Conservation (phyloP, 768 basidiomycete genomes). For the Guyanaporus albipodus region DNA sequence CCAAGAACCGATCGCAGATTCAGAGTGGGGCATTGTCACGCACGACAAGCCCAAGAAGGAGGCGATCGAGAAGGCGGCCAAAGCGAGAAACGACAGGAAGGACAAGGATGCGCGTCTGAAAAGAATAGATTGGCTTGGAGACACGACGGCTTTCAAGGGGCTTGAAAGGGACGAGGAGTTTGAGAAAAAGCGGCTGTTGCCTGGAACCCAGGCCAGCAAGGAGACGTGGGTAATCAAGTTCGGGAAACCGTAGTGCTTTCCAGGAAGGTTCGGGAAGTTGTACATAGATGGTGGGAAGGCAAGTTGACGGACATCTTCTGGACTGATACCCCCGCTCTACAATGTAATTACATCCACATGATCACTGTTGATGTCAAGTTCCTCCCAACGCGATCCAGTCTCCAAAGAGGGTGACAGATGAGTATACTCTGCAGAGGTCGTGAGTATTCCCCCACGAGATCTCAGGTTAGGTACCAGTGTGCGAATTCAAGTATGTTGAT, state of each 20-base stretch:
- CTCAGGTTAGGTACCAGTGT: too few species aligned
- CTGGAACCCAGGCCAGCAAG: constrained; percentile 36
- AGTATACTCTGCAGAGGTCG: too few species aligned
- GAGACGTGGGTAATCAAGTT: constrained; percentile 63
- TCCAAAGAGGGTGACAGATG: too few species aligned
- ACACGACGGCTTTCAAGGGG: constrained; percentile 55
- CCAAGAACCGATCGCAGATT: constrained; percentile 54
- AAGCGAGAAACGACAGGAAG: constrained; percentile 42
- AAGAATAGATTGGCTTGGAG: constrained; percentile 65
- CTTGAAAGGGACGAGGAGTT: constrained; percentile 58
- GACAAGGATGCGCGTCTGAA: constrained; percentile 38
- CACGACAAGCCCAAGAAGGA: constrained; percentile 41
- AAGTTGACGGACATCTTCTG: background rate
- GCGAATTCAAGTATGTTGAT: too few species aligned
- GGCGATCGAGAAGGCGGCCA: constrained; percentile 47
- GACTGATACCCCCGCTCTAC: constrained; percentile 4
- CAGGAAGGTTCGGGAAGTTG: background rate
- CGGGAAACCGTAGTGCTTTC: constrained; percentile 25
- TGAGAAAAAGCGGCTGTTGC: constrained; percentile 46
- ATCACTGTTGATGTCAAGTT: too few species aligned
- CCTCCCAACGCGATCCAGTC: too few species aligned
- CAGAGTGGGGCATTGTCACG: constrained; percentile 62
- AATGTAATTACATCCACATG: background rate
- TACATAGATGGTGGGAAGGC: background rate
- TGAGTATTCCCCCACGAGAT: too few species aligned